A percentile compares a stretch with the other conserved stretches of the same genome.
These are phyloP conservation scores for Komagataella kurtzmanii DNA, from an alignment of 805 yeast genomes.

Conservation along the genomic window DNA sequence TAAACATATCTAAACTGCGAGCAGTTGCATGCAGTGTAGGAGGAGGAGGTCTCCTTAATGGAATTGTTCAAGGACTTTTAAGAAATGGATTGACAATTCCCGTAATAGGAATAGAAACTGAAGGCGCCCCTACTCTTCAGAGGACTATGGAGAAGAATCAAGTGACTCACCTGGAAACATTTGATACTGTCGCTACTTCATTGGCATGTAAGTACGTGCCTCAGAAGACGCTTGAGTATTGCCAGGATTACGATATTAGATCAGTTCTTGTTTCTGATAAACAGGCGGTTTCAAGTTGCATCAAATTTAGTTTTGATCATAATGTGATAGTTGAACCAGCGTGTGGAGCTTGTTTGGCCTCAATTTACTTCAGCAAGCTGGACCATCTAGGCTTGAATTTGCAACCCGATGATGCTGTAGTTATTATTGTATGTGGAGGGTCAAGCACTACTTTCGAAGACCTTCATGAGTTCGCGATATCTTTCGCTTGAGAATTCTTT, in stretches of 20 bases:
- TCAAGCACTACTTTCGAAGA: conserved; percentile 1
- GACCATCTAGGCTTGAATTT: conserved; percentile 14
- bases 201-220: conserved; percentile 52
- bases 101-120: conserved; percentile 42
- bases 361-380: conserved; percentile 26
- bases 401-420: conserved; percentile 30
- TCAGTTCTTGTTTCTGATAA: conserved; percentile 35
- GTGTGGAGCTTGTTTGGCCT: conserved; percentile 55
- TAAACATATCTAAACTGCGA: conserved; percentile 16
- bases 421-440: conserved; percentile 50
- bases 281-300: conserved; percentile 41
- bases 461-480: neutral
- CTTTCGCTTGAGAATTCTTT: neutral
- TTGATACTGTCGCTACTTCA: conserved; percentile 46
- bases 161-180: conserved; percentile 25
- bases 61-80: conserved; percentile 30
- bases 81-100: conserved; percentile 21
- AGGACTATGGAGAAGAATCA: conserved; percentile 32
- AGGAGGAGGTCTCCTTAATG: conserved; percentile 46
- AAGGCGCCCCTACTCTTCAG: conserved; percentile 47
- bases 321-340: conserved; percentile 54
- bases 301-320: conserved; percentile 35
- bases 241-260: conserved; percentile 23
- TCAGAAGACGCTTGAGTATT: conserved; percentile 30
- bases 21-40: conserved; percentile 43